Evolutionary conservation across 768 basidiomycete species (phyloP), one percentile per base, ranked within the genome.

Genomic region (Ramaria rubella): DNA sequence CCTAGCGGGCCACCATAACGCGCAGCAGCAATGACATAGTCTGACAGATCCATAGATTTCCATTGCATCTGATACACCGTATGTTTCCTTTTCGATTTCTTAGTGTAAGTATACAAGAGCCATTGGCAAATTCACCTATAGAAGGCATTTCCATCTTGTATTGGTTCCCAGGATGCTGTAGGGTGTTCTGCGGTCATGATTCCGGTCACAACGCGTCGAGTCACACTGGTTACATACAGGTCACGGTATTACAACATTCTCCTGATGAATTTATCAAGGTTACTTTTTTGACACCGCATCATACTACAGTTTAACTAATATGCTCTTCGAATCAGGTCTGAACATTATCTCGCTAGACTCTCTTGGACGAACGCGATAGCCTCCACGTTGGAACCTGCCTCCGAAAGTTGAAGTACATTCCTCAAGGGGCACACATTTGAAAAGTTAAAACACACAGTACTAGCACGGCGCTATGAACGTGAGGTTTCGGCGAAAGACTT

Each of bases 1-100:
- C 94, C 94, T 67, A 96, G 75, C 12, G 94, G 94, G 15, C 94
- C 95, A 33, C 92, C 92, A 69, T 89, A 82, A 42, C 82, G 81
- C 67, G 90, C 93, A 21, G 86, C 89, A 24, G 88, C 85, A 34
- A 92, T 71, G 53, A 89, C 73, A 67, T 87, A 90, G 69, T 95
- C 90, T 19, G 77, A 75, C 27, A 98, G 72, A 68, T 89, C 81
- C 3, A 86, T 85, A 5, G 91, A 73, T 64, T 87, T 87, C 63
- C 87, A 92, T 12, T 82, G 76, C 55, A 91, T 82, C 1, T 86
- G 81, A 67, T 97, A 98, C 23, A 93, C 75, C 60, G 87, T 86
- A 62, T 93, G 83, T 54, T 87, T 70, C 49, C 74, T 67, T 59
- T 19, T 19, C 5, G 31, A 26, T 23, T 3, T 26, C 11, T 30